Base-by-base conservation (phyloP, 1,139 yeast species). In the Kodamaea alishanica region DNA sequence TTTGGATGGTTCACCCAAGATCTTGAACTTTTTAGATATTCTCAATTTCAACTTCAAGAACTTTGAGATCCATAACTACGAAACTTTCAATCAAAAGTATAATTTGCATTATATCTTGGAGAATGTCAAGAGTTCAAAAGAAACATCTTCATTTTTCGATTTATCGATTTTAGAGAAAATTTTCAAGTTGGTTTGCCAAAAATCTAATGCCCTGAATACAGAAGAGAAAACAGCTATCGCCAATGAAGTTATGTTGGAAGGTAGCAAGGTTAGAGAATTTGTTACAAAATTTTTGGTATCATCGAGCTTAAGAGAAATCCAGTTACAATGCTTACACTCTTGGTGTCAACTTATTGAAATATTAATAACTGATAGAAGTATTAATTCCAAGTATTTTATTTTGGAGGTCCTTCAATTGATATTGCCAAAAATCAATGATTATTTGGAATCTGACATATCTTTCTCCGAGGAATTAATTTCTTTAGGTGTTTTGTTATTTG, bases 261-360 rank as follows among this genome's bases (percentile, higher is more conserved):
- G 62, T 1, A 55, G 49, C 32, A 47, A 48, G 25, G 51, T 65
- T 29, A 53, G 64, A 28, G 64, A 62, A 9, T 68, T 71, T 42
- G 50, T 77, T 26, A 63, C 67, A 1, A 74, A 72, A 45, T 66
- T 67, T 32, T 51, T 78, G 11, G 62, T 77, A 8, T 65, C 65
- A 28, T 65, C 67, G 27, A 67, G 69, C 30, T 72, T 79, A 49
- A 71, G 74, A 41, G 58, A 67, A 1, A 65, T 71, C 5, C 94
- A 85, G 47, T 64, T 83, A 34, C 65, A 73, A 6, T 79, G 83
- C 42, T 63, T 90, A 24, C 85, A 81, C 51, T 77, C 95, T 0
- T 90, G 97, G 97, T 81, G 84, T 26, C 84, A 83, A 49, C 61
- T 89, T 38, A 80, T 87, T 28, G 86, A 87, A 46, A 79, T 88